A percentile compares a stretch with the other conserved stretches of the same genome.
Conservation (phyloP, 495 filamentous ascomycete species). For the Hypomontagnella submonticulosa region DNA sequence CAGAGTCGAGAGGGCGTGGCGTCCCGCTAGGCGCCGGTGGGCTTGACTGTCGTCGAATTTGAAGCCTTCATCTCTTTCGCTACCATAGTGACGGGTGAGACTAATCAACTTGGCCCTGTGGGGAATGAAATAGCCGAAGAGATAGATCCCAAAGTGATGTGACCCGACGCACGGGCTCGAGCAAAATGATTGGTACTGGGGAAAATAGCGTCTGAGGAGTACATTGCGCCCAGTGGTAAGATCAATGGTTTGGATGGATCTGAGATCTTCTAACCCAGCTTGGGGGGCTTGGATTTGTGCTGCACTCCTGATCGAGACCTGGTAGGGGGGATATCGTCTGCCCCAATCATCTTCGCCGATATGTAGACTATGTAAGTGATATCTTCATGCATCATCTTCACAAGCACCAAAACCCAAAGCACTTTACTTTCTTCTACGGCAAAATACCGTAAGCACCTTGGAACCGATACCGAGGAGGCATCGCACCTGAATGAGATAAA, state of each 20-base stretch:
- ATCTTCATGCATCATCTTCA: background rate
- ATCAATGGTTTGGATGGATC: conserved; percentile 40
- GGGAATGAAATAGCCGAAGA: conserved; percentile 44
- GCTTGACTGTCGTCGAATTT: conserved; percentile 40
- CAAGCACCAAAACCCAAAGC: background rate
- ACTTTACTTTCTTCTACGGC: background rate
- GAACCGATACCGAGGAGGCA: background rate
- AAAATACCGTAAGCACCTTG: background rate
- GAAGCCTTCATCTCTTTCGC: conserved; percentile 40
- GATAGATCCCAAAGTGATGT: conserved; percentile 41
- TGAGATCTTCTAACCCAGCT: conserved; percentile 39
- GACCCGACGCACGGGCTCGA: conserved; percentile 35
- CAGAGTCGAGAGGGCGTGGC: conserved; percentile 21
- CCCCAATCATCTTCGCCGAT: conserved; percentile 11
- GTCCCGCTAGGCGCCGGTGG: conserved; percentile 31
- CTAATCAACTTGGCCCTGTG: conserved; percentile 45
- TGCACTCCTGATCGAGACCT: conserved; percentile 24
- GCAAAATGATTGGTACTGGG: conserved; percentile 40
- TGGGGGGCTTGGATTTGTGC: conserved; percentile 14
- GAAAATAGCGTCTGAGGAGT: conserved; percentile 19
- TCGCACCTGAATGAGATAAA: background rate
- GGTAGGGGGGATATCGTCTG: conserved; percentile 18
- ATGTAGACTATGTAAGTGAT: background rate
- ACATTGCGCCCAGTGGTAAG: conserved; percentile 23
- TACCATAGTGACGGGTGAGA: conserved; percentile 46